A percentile compares a stretch with the other conserved stretches of the same genome.
Conservation (phyloP, 106 monocot species). For the Dioscorea dumetorum region DNA sequence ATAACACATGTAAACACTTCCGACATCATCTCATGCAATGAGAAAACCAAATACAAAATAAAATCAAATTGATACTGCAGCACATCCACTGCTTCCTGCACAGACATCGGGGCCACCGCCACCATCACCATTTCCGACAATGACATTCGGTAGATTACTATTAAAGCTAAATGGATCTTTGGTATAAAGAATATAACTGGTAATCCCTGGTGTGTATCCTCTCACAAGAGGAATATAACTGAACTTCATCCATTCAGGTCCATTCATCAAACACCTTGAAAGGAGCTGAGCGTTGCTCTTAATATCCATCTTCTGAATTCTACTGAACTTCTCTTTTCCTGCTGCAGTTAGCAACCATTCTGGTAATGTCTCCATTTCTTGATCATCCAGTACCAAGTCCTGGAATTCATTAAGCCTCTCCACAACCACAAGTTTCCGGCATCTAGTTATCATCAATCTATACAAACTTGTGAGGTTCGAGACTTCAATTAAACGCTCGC, state of each 20-base stretch:
- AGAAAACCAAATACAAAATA: too few relatives aligned
- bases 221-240: slow-evolving; percentile 3
- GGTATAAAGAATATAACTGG: too few relatives aligned
- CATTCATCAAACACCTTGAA: not conserved
- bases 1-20: too few relatives aligned
- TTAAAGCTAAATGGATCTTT: too few relatives aligned
- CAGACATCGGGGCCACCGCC: too few relatives aligned
- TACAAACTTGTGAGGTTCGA: slow-evolving; percentile 8
- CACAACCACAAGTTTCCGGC: slow-evolving; percentile 3
- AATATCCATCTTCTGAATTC: not conserved
- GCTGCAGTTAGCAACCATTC: too few relatives aligned
- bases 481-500: not conserved
- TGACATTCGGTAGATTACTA: too few relatives aligned
- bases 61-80: too few relatives aligned
- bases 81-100: too few relatives aligned
- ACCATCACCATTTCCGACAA: too few relatives aligned
- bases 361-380: not conserved
- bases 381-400: not conserved
- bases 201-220: not conserved
- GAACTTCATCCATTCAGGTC: not conserved
- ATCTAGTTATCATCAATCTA: not conserved
- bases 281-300: not conserved
- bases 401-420: slow-evolving; percentile 5
- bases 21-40: too few relatives aligned
- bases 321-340: not conserved